phyloP scores from a whole-genome alignment of 2,329 filamentous ascomycete genomes.

The Grosmannia penicillata region DNA sequence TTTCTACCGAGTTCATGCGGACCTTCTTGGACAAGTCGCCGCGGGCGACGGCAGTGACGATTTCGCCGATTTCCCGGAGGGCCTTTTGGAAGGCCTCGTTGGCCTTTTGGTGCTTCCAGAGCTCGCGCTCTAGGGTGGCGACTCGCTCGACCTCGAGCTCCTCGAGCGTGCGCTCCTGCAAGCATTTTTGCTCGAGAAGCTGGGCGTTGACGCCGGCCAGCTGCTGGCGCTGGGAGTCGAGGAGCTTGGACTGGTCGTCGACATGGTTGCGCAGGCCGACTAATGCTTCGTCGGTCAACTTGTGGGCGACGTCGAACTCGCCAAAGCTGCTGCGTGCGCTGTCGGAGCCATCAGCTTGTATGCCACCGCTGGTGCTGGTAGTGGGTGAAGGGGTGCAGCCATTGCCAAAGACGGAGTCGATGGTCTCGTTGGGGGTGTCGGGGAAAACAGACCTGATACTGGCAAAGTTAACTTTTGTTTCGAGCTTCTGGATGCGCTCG shows the following conservation, averaged over 20 bases:
- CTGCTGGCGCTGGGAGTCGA: conserved; percentile 74
- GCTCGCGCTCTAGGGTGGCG: conserved; percentile 74
- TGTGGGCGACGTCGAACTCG: conserved; percentile 20
- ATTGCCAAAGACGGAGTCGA: conserved; percentile 48
- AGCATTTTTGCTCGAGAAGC: conserved; percentile 69
- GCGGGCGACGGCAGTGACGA: conserved; percentile 88
- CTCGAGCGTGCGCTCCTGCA: conserved; percentile 69
- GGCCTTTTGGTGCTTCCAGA: conserved; percentile 94
- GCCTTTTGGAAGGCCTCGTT: conserved; percentile 98
- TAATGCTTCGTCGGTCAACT: conserved; percentile 68
- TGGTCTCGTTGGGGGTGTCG: conserved; percentile 67
- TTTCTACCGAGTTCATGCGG: conserved; percentile 85
- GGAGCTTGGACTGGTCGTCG: conserved; percentile 83
- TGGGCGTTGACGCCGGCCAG: conserved; percentile 76
- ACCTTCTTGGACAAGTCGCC: conserved; percentile 96
- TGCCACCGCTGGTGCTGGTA: conserved; percentile 17
- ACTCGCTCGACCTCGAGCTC: conserved; percentile 79
- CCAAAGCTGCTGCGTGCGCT: conserved; percentile 12
- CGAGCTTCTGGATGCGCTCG: conserved; percentile 65
- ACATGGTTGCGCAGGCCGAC: conserved; percentile 79
- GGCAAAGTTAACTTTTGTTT: conserved; percentile 45
- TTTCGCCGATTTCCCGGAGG: conserved; percentile 88
- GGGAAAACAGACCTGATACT: conserved; percentile 45
- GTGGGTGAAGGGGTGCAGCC: conserved; percentile 28
- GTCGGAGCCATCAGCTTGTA: conserved; percentile 4